Percentiles rank a stretch among this genome's conserved stretches.
Conservation (phyloP, 2,329 filamentous ascomycete genomes). For the Pestalotiopsis sp. region DNA sequence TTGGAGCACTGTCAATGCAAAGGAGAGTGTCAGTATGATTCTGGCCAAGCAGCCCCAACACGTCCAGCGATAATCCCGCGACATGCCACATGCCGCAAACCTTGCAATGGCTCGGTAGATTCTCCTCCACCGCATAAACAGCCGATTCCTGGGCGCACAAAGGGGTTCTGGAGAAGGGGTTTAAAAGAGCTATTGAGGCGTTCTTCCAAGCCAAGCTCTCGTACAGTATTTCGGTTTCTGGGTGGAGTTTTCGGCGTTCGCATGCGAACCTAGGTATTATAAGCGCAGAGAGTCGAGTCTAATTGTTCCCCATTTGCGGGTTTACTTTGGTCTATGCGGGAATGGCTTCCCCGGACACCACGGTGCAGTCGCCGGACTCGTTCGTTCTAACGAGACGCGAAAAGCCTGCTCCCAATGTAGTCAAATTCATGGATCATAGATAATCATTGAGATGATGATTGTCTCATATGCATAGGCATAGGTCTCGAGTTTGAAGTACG, state of each 20-base stretch:
- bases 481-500: too few relatives aligned
- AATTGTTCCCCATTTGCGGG: background rate
- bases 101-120: background rate
- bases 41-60: conserved; percentile 49
- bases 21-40: conserved; percentile 64
- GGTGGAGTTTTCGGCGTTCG: background rate
- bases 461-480: too few relatives aligned
- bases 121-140: background rate
- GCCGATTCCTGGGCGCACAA: background rate
- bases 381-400: too few relatives aligned
- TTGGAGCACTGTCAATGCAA: conserved; percentile 58
- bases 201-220: background rate
- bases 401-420: too few relatives aligned
- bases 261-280: background rate
- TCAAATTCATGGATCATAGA: too few relatives aligned
- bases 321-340: background rate
- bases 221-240: background rate
- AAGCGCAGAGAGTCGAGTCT: background rate
- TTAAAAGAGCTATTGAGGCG: background rate
- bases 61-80: conserved; percentile 8
- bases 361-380: too few relatives aligned
- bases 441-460: too few relatives aligned
- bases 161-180: background rate
- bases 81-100: background rate
- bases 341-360: background rate